Percentiles rank a stretch among this genome's conserved stretches.
phyloP scores from a whole-genome alignment of 805 yeast genomes.

The Saccharomycopsis babjevae region DNA sequence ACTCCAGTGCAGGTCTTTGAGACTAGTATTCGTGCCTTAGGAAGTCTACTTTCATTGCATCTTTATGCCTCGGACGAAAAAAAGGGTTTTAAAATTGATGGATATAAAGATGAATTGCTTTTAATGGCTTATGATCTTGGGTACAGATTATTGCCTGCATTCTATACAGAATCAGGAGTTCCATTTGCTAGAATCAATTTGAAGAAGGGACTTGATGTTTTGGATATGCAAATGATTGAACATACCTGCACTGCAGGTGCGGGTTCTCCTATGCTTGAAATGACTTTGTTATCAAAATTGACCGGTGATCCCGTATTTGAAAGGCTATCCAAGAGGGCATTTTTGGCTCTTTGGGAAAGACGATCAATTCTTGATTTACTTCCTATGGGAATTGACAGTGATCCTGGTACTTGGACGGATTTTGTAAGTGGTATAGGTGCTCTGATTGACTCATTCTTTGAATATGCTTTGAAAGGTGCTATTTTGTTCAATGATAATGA shows the following conservation, averaged over 20 bases:
- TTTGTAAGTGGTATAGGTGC: conserved; percentile 78
- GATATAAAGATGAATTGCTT: conserved; percentile 66
- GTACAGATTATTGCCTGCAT: conserved; percentile 57
- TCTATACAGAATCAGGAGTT: conserved; percentile 48
- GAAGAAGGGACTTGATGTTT: conserved; percentile 35
- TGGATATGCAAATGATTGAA: conserved; percentile 35
- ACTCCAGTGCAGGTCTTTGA: conserved; percentile 84
- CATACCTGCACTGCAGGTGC: conserved; percentile 89
- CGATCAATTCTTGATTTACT: conserved; percentile 53
- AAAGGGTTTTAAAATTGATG: conserved; percentile 29
- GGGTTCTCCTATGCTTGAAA: conserved; percentile 71
- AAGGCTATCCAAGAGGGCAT: conserved; percentile 47
- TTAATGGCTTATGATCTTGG: conserved; percentile 70
- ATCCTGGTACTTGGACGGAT: conserved; percentile 44
- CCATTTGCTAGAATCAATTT: conserved; percentile 79
- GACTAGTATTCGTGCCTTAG: conserved; percentile 69
- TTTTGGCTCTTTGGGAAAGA: conserved; percentile 59
- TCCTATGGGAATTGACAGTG: conserved; percentile 69
- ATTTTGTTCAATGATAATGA: conserved; percentile 58
- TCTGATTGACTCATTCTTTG: conserved; percentile 83
- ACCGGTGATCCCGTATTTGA: conserved; percentile 71
- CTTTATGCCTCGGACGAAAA: conserved; percentile 47
- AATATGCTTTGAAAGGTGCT: conserved; percentile 71
- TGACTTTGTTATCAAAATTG: conserved; percentile 61
- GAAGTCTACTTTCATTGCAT: conserved; percentile 75